phyloP scores from a whole-genome alignment of 306 rosid species.

The Mimosa pudica region DNA sequence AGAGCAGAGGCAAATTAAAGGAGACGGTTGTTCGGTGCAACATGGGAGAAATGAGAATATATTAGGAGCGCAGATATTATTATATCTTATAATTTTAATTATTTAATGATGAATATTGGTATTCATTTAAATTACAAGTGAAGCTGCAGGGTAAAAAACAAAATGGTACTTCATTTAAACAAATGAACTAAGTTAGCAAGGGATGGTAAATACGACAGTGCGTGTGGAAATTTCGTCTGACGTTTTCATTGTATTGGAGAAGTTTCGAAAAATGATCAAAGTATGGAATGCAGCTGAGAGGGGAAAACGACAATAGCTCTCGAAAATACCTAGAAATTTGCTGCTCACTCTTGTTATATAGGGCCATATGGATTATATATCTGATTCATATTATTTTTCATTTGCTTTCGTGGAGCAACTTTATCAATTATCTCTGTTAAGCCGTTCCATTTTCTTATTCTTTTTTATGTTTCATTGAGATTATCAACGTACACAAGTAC shows the following conservation, averaged over 20 bases:
- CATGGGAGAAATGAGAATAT: not conserved
- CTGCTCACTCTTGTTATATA: not conserved
- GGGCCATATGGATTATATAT: not conserved
- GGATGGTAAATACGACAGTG: not conserved
- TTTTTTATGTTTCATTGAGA: not conserved
- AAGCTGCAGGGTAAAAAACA: not conserved
- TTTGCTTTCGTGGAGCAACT: not conserved
- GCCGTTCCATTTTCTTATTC: not conserved
- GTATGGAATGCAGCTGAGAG: not conserved
- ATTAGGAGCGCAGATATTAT: not conserved
- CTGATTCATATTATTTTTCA: not conserved
- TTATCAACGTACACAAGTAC: not conserved
- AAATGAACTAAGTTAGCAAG: too few relatives aligned
- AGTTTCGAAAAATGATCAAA: not conserved
- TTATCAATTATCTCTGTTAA: not conserved
- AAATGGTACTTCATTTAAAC: not conserved
- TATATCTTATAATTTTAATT: not conserved
- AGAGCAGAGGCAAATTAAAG: not conserved
- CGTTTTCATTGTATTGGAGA: not conserved
- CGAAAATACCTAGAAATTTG: constrained; percentile 13
- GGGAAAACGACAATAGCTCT: constrained; percentile 3
- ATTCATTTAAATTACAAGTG: not conserved
- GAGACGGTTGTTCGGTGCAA: not conserved
- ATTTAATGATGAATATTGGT: not conserved
- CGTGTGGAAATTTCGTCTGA: constrained; percentile 5